Evolutionary conservation across 176 grass and related monocot species (phyloP), one percentile per base, ranked within the genome.

Genomic region (Areca catechu): DNA sequence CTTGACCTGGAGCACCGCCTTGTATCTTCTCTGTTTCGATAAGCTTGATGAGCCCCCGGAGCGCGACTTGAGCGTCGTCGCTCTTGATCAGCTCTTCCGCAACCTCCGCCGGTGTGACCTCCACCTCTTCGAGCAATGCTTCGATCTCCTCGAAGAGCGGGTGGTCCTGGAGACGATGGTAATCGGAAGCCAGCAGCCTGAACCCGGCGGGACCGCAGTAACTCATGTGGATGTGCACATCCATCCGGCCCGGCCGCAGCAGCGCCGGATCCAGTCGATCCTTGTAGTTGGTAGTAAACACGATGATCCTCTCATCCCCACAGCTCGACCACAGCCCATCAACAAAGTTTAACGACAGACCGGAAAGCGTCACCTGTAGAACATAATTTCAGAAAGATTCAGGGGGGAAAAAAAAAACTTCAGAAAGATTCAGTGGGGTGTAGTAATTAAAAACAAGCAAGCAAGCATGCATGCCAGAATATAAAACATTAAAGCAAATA

Each of bases 281-380:
- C 73, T 89, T 89, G 71, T 89, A 80, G 20, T 95, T 95, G 29
- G 90, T 95, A 0, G 90, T 95, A 76, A 95, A 95, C 48, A 95
- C 20, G 48, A 95, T 81, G 59, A 95, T 81, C 72, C 82, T 81
- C 55, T 86, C 90, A 4, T 89, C 83, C 28, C 90, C 90, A 12
- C 70, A 73, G 29, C 82, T 83, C 2, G 90, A 89, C 90, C 90
- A 95, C 28, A 95, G 68, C 5, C 90, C 90, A 17, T 95, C 90
- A 21, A 89, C 71, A 25, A 86, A 86, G 67, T 95, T 95, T 12
- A 95, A 73, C n/a, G n/a, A n/a, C 67, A 95, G 70, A 17, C 86
- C 86, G 4, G 86, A 90, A 0, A 95, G 59, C 2, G 85, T 95
- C 16, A 89, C 79, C 75, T 88, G 82, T 29, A 12, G 27, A 29